phyloP scores from a whole-genome alignment of 2,329 filamentous ascomycete genomes.

The Dactylellina parvicollis region DNA sequence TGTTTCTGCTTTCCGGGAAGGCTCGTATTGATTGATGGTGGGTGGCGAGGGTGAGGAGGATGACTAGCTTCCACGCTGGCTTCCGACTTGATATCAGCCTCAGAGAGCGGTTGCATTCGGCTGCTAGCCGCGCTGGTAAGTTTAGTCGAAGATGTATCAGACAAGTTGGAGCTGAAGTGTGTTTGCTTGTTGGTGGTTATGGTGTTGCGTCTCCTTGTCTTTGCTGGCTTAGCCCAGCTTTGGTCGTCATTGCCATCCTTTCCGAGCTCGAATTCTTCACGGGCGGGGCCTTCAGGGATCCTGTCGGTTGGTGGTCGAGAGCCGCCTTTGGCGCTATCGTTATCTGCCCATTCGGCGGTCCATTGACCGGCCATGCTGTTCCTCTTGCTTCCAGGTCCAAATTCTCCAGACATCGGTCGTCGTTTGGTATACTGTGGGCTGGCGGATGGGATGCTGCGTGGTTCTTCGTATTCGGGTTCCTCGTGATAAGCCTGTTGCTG shows the following conservation, averaged over 20 bases:
- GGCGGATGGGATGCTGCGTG: conserved; percentile 45
- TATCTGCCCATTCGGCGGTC: conserved; percentile 51
- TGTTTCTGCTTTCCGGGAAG: conserved; percentile 43
- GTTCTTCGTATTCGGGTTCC: conserved; percentile 48
- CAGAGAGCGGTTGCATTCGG: conserved; percentile 48
- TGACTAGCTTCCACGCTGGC: conserved; percentile 43
- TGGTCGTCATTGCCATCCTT: conserved; percentile 53
- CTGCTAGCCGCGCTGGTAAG: conserved; percentile 48
- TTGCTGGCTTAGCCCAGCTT: conserved; percentile 50
- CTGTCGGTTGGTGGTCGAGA: conserved; percentile 43
- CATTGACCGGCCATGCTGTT: conserved; percentile 48
- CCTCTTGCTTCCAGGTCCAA: conserved; percentile 35
- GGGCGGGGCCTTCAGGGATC: conserved; percentile 27
- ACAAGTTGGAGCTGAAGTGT: conserved; percentile 47
- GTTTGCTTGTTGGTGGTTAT: conserved; percentile 50
- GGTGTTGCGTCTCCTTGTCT: conserved; percentile 49
- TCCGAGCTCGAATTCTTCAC: conserved; percentile 48
- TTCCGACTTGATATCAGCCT: conserved; percentile 52
- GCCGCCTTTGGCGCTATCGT: conserved; percentile 38
- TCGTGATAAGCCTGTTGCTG: conserved; percentile 26
- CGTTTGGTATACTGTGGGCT: conserved; percentile 48
- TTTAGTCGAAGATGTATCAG: conserved; percentile 48
- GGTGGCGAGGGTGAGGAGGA: conserved; percentile 31
- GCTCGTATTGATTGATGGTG: conserved; percentile 52
- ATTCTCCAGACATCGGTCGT: conserved; percentile 44